These are phyloP conservation scores for Solanum hybrid DNA, from an alignment of 305 asterid species.

Conservation along the genomic window DNA sequence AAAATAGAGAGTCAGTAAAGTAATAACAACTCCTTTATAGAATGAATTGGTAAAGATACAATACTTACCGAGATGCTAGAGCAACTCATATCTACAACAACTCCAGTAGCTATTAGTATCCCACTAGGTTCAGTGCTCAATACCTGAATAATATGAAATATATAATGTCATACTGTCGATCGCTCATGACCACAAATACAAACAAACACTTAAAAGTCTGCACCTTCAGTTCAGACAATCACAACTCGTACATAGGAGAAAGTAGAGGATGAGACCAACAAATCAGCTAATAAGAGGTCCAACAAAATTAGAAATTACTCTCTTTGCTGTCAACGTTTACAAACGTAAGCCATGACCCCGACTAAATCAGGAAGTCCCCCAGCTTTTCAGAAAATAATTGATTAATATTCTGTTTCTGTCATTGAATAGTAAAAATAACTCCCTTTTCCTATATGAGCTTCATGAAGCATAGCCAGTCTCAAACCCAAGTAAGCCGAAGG, in stretches of 20 bases:
- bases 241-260: background rate
- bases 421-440: background rate
- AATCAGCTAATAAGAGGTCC: background rate
- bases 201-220: background rate
- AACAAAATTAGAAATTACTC: background rate
- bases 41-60: conserved; percentile 8
- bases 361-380: background rate
- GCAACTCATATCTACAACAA: conserved; percentile 55
- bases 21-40: background rate
- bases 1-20: background rate
- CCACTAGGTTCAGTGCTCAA: conserved; percentile 73
- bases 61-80: conserved; percentile 69
- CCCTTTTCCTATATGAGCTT: background rate
- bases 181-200: background rate
- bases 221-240: background rate
- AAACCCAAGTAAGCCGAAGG: background rate
- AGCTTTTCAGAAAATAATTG: background rate
- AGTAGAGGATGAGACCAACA: background rate
- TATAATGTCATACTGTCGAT: background rate
- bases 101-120: conserved; percentile 70
- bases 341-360: background rate
- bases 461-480: background rate
- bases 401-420: background rate
- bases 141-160: conserved; percentile 42
- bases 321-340: background rate